Conservation (phyloP, 139 green algal species). For the Yamagishiella unicocca region DNA sequence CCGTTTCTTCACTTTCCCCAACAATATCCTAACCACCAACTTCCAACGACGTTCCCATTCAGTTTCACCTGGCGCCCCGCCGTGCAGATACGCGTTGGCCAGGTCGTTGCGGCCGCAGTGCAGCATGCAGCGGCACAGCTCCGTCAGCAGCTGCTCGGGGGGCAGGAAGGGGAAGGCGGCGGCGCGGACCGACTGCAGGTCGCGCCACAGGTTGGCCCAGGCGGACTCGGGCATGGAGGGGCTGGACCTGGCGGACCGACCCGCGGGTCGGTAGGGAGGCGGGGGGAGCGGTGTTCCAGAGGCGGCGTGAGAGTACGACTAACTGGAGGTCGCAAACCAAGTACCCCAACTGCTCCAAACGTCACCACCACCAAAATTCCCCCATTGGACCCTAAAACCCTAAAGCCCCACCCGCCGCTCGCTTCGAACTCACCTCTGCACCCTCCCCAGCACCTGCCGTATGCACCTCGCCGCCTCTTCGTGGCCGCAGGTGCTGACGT, state of each 20-base stretch:
- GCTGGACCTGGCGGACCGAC: slow-evolving; percentile 7
- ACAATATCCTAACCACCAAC: too few species aligned
- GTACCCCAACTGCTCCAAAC: too few species aligned
- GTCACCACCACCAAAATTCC: too few species aligned
- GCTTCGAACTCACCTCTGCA: slow-evolving; percentile 32
- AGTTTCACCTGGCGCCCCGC: background rate
- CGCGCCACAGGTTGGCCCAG: slow-evolving; percentile 22
- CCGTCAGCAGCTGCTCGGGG: slow-evolving; percentile 11
- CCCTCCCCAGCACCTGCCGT: slow-evolving; percentile 32
- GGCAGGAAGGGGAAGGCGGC: slow-evolving; percentile 29
- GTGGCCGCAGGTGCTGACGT: background rate
- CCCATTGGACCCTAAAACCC: too few species aligned
- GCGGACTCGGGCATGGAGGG: background rate
- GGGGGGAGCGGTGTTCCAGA: too few species aligned
- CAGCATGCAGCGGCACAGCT: slow-evolving; percentile 29
- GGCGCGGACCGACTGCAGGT: background rate
- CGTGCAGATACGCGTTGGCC: slow-evolving; percentile 25
- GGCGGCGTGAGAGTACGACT: too few species aligned
- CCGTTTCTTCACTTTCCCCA: too few species aligned
- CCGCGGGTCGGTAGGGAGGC: too few species aligned
- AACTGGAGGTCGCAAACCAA: too few species aligned
- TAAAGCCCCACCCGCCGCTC: background rate
- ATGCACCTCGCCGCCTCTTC: slow-evolving; percentile 29
- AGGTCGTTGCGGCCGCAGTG: slow-evolving; percentile 39
- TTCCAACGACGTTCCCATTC: too few species aligned